Evolutionary conservation across 345 rosid species (phyloP).

Genomic region (Kernera saxatilis): DNA sequence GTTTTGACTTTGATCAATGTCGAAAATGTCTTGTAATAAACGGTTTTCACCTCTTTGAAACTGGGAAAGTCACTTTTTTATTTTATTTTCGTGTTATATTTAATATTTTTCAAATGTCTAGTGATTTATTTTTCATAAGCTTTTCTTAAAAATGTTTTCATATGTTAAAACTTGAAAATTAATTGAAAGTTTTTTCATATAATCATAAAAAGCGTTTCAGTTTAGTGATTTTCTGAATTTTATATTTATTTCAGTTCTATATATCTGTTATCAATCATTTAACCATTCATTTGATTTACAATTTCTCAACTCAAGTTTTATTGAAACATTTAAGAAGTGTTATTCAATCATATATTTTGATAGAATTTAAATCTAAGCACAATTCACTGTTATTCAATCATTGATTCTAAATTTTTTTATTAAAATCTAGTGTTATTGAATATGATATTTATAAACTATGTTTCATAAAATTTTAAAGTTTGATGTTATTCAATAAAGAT

Average conservation of each 20-base stretch:
- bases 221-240: not conserved
- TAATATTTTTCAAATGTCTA: not conserved
- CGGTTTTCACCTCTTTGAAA: conserved; percentile 1
- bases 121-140: not conserved
- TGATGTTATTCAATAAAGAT: too few relatives aligned
- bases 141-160: too few relatives aligned
- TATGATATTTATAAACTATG: too few relatives aligned
- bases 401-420: too few relatives aligned
- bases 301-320: not conserved
- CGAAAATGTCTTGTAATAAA: conserved; percentile 24
- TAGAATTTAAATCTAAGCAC: too few relatives aligned
- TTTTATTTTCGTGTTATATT: not conserved
- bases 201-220: not conserved
- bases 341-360: too few relatives aligned
- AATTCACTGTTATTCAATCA: too few relatives aligned
- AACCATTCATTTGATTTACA: not conserved
- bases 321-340: too few relatives aligned
- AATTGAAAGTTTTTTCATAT: too few relatives aligned
- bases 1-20: conserved; percentile 10
- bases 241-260: not conserved
- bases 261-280: not conserved
- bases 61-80: not conserved
- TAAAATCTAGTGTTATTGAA: too few relatives aligned
- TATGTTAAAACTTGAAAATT: not conserved
- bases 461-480: too few relatives aligned